phyloP scores from a whole-genome alignment of 768 basidiomycete genomes.

The Leucocoprinus sp. region DNA sequence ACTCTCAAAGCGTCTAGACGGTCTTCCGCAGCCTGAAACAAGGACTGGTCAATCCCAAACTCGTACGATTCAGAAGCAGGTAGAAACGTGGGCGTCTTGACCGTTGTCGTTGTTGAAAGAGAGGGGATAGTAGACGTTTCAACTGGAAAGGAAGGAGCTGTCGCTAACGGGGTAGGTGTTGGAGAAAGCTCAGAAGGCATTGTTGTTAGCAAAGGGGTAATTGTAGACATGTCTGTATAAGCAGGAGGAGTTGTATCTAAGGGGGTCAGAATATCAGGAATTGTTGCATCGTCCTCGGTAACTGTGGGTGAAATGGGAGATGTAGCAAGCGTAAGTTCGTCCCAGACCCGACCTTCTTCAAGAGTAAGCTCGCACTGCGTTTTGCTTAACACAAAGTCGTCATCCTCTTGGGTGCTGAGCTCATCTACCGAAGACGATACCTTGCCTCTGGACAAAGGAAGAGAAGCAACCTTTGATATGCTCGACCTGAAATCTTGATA shows the following conservation, averaged over 20 bases:
- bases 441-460: slow-evolving; percentile 20
- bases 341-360: slow-evolving; percentile 60
- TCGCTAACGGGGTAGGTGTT: neutral
- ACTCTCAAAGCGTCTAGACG: slow-evolving; percentile 29
- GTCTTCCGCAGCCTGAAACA: slow-evolving; percentile 1
- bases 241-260: neutral
- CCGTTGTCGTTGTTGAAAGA: neutral
- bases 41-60: neutral
- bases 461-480: slow-evolving; percentile 33
- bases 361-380: slow-evolving; percentile 49
- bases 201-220: no score
- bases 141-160: no score
- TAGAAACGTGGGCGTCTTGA: neutral
- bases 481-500: slow-evolving; percentile 44
- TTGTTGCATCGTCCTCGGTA: neutral
- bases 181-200: neutral
- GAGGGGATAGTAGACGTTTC: neutral
- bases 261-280: neutral
- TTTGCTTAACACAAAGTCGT: slow-evolving; percentile 50
- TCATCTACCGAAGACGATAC: slow-evolving; percentile 16
- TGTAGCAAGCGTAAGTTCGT: slow-evolving; percentile 24
- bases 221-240: neutral
- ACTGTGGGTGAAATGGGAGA: neutral
- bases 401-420: slow-evolving; percentile 25
- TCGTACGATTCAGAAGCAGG: neutral